Evolutionary conservation across 148 eudicot genomes (phyloP).

Genomic region (Rhododendron henanense): DNA sequence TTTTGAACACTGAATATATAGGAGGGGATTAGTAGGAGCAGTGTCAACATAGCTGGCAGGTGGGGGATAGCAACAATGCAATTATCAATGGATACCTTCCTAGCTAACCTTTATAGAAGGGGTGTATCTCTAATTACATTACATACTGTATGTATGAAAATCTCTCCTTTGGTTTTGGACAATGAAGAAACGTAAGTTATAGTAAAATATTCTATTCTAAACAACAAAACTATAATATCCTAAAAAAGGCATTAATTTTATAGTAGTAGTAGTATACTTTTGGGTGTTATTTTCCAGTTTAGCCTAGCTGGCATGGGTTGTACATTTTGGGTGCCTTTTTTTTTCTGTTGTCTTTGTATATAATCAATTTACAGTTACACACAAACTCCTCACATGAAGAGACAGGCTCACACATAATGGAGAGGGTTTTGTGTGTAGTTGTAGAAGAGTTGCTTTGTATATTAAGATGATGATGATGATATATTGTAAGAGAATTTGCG

Average conservation of each 20-base stretch:
- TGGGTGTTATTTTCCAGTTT: background rate
- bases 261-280: too few relatives aligned
- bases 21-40: background rate
- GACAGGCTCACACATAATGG: too few relatives aligned
- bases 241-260: too few relatives aligned
- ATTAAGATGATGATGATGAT: too few relatives aligned
- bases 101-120: background rate
- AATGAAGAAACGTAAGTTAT: background rate
- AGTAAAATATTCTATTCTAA: too few relatives aligned
- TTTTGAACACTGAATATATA: background rate
- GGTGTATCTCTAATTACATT: background rate
- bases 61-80: background rate
- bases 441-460: background rate
- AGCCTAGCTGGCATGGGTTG: conserved; percentile 6
- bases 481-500: too few relatives aligned
- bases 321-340: background rate
- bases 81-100: background rate
- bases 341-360: background rate
- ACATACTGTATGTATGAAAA: background rate
- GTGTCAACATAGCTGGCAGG: background rate
- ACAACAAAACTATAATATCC: too few relatives aligned
- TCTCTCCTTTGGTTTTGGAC: background rate
- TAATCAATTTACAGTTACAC: too few relatives aligned
- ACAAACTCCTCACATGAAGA: too few relatives aligned
- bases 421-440: too few relatives aligned